Conservation (phyloP, 306 rosid genomes). For the Corylus heterophylla region DNA sequence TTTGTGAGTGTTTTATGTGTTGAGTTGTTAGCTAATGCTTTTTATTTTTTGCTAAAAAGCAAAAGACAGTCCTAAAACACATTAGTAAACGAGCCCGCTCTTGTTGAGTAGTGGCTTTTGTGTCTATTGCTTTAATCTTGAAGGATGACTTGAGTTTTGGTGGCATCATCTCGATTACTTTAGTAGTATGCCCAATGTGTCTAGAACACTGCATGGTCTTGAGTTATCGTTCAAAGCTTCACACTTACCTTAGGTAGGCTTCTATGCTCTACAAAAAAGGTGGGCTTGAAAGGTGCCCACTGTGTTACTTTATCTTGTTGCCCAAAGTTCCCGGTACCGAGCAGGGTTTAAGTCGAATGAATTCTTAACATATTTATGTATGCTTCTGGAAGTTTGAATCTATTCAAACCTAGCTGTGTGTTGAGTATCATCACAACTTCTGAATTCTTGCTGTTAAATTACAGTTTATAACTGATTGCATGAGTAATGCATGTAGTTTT, state of each 20-base stretch:
- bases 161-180: neutral
- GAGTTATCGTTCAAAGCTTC: neutral
- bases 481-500: neutral
- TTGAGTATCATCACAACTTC: neutral
- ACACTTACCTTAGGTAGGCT: neutral
- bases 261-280: neutral
- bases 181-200: neutral
- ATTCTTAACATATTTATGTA: neutral
- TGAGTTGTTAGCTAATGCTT: no score
- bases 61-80: no score
- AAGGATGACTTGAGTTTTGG: neutral
- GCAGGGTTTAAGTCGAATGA: neutral
- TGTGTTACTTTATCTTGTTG: conserved; percentile 5
- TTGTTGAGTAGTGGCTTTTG: no score
- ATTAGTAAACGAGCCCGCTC: no score
- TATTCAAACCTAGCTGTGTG: neutral
- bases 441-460: neutral
- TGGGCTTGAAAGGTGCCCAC: neutral
- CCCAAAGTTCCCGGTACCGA: neutral
- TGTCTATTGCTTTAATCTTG: no score
- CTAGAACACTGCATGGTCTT: neutral
- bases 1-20: no score
- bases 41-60: no score
- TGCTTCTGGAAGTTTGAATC: neutral
- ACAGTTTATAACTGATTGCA: neutral